Percentiles rank a stretch among this genome's conserved stretches.
Evolutionary conservation across 2,329 filamentous ascomycete species (phyloP).

Genomic region (Colletotrichum melonis): DNA sequence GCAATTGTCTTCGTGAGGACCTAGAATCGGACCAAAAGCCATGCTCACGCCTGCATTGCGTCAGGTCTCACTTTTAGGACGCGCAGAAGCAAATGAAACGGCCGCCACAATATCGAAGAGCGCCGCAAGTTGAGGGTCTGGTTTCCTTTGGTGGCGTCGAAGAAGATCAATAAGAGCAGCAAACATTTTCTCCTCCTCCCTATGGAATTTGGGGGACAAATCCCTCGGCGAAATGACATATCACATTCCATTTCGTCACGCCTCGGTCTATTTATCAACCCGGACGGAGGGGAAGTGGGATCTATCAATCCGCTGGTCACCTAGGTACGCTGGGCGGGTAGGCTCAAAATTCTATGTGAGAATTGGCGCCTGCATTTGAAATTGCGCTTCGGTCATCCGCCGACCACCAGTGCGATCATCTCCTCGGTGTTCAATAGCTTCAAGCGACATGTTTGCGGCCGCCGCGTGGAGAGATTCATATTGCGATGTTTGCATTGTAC

Average conservation of each 20-base stretch:
- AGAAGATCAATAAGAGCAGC: background rate
- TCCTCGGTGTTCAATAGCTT: background rate
- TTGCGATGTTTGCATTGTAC: background rate
- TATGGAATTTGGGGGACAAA: background rate
- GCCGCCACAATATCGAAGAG: constrained; percentile 3
- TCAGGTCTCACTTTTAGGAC: constrained; percentile 15
- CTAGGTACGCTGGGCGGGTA: background rate
- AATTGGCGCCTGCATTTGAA: background rate
- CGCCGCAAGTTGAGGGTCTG: background rate
- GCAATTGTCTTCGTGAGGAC: background rate
- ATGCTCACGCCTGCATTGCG: constrained; percentile 2
- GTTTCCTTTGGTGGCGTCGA: background rate
- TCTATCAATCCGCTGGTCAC: background rate
- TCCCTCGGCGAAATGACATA: constrained; percentile 7
- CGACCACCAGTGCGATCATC: constrained; percentile 1
- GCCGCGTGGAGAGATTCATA: background rate
- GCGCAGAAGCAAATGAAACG: constrained; percentile 8
- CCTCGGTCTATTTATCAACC: background rate
- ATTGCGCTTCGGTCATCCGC: constrained; percentile 15
- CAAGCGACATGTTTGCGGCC: background rate
- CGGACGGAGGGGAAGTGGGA: background rate
- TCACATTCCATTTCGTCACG: background rate
- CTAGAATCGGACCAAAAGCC: background rate
- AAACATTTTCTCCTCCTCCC: background rate
- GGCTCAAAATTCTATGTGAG: background rate